Evolutionary conservation across 805 yeast species (phyloP).

Genomic region (Priceomyces haplophilus): DNA sequence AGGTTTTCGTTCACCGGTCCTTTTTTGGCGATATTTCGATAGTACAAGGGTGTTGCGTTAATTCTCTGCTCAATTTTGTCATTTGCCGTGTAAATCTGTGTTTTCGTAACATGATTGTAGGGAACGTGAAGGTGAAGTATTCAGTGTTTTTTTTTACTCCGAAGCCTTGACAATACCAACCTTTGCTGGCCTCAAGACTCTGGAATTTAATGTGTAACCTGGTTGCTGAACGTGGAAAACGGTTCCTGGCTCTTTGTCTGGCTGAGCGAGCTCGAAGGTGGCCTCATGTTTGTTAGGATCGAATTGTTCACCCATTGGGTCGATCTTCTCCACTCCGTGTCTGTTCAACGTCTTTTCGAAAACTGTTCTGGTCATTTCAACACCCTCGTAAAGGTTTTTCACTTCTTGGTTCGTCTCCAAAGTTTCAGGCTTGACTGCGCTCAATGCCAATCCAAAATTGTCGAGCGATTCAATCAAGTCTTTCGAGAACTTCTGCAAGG

Average conservation of each 20-base stretch:
- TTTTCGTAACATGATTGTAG: neutral
- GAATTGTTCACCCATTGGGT: constrained; percentile 80
- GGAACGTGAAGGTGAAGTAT: too few relatives aligned
- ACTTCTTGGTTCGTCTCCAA: constrained; percentile 60
- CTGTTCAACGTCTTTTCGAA: constrained; percentile 77
- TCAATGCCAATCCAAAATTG: constrained; percentile 83
- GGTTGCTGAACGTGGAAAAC: constrained; percentile 90
- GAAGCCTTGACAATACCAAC: constrained; percentile 82
- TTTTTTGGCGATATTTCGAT: too few relatives aligned
- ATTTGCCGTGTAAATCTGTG: neutral
- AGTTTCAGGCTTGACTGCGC: constrained; percentile 64
- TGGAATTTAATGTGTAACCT: constrained; percentile 79
- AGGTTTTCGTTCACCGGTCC: too few relatives aligned
- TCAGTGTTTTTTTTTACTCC: neutral
- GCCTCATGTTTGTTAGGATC: constrained; percentile 95
- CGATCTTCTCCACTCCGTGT: constrained; percentile 78
- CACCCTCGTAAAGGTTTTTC: constrained; percentile 79
- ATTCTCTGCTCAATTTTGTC: too few relatives aligned
- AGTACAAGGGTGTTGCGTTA: too few relatives aligned
- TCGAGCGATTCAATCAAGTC: constrained; percentile 88
- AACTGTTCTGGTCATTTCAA: constrained; percentile 81
- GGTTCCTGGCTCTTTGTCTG: constrained; percentile 88
- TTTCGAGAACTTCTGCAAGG: constrained; percentile 86
- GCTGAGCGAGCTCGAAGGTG: constrained; percentile 80
- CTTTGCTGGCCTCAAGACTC: constrained; percentile 93